A percentile compares a stretch with the other conserved stretches of the same genome.
These are phyloP conservation scores for Acrocalymma vagum DNA, from an alignment of 2,329 filamentous ascomycete species.

Conservation along the genomic window DNA sequence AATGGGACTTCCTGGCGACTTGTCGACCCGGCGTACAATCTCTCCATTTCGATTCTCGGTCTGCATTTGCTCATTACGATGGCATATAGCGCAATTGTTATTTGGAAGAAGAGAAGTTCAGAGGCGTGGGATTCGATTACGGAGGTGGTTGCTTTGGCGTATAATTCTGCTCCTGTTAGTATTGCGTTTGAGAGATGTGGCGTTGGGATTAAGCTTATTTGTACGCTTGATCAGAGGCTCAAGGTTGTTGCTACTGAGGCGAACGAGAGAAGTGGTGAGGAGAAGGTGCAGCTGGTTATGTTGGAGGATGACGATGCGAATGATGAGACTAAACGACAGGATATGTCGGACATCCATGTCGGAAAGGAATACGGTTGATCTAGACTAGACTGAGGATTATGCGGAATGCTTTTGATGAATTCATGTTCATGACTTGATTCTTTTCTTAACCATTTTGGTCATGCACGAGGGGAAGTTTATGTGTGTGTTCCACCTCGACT, in stretches of 20 bases:
- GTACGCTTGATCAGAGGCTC: slow-evolving; percentile 3
- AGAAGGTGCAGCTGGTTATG: no score
- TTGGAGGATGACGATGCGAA: no score
- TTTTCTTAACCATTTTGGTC: no score
- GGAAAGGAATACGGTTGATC: no score
- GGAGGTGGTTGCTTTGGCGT: slow-evolving; percentile 7
- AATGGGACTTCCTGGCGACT: slow-evolving; percentile 7
- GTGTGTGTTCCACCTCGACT: no score
- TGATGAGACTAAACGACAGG: no score
- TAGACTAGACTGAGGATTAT: no score
- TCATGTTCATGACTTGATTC: no score
- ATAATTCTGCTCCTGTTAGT: background rate
- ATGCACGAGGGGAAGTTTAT: no score
- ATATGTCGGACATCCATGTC: no score
- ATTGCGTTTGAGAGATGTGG: slow-evolving; percentile 4
- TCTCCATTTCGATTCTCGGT: slow-evolving; percentile 4
- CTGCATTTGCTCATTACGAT: slow-evolving; percentile 2
- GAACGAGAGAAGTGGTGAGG: no score
- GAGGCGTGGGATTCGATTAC: slow-evolving; percentile 6
- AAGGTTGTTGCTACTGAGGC: slow-evolving; percentile 4
- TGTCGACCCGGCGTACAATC: slow-evolving; percentile 1
- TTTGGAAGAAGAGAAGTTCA: slow-evolving; percentile 2
- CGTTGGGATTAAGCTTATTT: slow-evolving; percentile 5
- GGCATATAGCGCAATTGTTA: background rate
- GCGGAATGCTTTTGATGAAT: no score